Evolutionary conservation across 495 filamentous ascomycete species (phyloP).

Genomic region (Tuber indicum): DNA sequence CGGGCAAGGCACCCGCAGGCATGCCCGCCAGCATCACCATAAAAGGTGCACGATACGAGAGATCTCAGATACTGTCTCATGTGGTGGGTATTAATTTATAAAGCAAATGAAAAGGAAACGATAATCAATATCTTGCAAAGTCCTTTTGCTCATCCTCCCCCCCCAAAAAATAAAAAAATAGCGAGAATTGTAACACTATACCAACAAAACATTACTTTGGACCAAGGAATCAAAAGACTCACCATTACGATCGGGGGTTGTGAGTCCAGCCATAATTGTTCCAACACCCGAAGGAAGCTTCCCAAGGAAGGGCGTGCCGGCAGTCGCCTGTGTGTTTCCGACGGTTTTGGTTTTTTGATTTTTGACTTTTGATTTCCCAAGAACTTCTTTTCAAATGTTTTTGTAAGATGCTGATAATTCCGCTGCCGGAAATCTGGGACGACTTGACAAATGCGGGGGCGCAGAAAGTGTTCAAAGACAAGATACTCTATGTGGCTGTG

Average conservation of each 20-base stretch:
- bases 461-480: not conserved
- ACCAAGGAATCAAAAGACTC: conserved; percentile 34
- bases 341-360: not conserved
- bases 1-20: conserved; percentile 17
- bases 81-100: conserved; percentile 1
- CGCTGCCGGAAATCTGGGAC: not conserved
- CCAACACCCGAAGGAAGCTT: not conserved
- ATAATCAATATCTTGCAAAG: conserved; percentile 21
- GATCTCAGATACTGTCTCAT: conserved; percentile 5
- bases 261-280: conserved; percentile 21
- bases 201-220: conserved; percentile 20
- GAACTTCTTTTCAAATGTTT: not conserved
- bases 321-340: not conserved
- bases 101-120: conserved; percentile 15
- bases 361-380: not conserved
- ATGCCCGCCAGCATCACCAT: conserved; percentile 18
- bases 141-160: conserved; percentile 20
- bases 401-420: not conserved
- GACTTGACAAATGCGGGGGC: not conserved
- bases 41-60: conserved; percentile 11
- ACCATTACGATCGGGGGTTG: conserved; percentile 31
- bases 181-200: conserved; percentile 10
- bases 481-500: not conserved
- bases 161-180: not conserved
- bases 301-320: not conserved